phyloP scores from a whole-genome alignment of 2,329 filamentous ascomycete genomes.

The Dothiorella sarmentorum region DNA sequence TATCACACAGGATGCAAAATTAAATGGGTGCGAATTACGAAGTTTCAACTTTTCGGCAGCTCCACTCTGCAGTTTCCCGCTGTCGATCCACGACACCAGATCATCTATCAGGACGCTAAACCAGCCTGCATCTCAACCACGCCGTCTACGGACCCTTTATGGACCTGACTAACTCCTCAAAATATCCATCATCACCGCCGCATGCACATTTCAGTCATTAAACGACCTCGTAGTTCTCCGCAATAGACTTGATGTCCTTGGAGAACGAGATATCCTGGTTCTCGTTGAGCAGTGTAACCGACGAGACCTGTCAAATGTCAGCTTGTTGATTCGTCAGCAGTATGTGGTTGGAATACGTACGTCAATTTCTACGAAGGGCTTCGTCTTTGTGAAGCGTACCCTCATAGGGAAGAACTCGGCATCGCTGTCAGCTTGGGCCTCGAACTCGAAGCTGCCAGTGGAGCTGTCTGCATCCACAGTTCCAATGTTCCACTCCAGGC shows the following conservation, averaged over 20 bases:
- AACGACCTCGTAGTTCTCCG: slow-evolving; percentile 74
- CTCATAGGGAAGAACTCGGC: slow-evolving; percentile 98
- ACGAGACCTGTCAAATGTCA: slow-evolving; percentile 54
- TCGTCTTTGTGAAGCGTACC: slow-evolving; percentile 80
- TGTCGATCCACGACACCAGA: slow-evolving; percentile 10
- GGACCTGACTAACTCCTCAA: neutral
- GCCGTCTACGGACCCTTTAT: neutral
- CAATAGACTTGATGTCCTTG: slow-evolving; percentile 73
- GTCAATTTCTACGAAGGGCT: slow-evolving; percentile 87
- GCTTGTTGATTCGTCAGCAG: neutral
- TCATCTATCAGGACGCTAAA: slow-evolving; percentile 6
- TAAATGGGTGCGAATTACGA: neutral
- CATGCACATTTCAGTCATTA: slow-evolving; percentile 40
- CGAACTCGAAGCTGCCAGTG: slow-evolving; percentile 90
- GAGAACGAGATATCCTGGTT: slow-evolving; percentile 77
- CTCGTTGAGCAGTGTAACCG: slow-evolving; percentile 69
- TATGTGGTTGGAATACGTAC: slow-evolving; percentile 55
- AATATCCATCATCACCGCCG: slow-evolving; percentile 18
- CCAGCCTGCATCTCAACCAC: neutral
- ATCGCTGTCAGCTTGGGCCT: slow-evolving; percentile 81
- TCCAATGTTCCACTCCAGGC: slow-evolving; percentile 90
- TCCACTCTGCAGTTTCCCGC: neutral
- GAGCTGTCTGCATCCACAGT: slow-evolving; percentile 77
- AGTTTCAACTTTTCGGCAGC: neutral
- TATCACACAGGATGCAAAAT: neutral